phyloP scores from a whole-genome alignment of 805 yeast species.

The Candida vartiovaarae region DNA sequence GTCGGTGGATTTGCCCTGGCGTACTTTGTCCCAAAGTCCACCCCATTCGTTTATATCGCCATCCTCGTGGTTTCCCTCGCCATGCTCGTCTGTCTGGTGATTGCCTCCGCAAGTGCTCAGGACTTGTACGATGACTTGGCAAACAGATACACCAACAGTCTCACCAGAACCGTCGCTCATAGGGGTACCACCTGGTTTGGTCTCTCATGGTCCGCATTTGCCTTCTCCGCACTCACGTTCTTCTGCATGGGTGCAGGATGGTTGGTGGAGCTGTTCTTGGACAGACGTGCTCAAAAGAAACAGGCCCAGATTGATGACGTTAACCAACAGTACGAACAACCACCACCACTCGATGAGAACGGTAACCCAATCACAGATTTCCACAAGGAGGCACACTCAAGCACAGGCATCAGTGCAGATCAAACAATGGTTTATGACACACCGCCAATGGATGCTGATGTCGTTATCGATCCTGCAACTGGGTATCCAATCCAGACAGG shows the following conservation, averaged over 20 bases:
- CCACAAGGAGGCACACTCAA: no score
- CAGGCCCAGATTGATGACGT: no score
- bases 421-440: no score
- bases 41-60: background rate
- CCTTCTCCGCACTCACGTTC: background rate
- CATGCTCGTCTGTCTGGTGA: background rate
- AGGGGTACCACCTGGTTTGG: background rate
- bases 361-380: no score
- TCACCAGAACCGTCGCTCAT: background rate
- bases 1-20: background rate
- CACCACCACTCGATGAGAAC: no score
- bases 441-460: no score
- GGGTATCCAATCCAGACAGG: no score
- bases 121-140: background rate
- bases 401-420: no score
- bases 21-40: background rate
- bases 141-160: background rate
- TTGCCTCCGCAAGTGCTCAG: background rate
- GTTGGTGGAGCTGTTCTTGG: background rate
- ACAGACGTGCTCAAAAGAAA: no score
- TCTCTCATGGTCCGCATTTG: background rate
- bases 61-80: background rate
- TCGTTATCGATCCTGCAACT: no score
- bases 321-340: no score
- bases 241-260: background rate